Evolutionary conservation across 192 early-diverging fungal genomes (phyloP).

Genomic region (Linderina pennispora): DNA sequence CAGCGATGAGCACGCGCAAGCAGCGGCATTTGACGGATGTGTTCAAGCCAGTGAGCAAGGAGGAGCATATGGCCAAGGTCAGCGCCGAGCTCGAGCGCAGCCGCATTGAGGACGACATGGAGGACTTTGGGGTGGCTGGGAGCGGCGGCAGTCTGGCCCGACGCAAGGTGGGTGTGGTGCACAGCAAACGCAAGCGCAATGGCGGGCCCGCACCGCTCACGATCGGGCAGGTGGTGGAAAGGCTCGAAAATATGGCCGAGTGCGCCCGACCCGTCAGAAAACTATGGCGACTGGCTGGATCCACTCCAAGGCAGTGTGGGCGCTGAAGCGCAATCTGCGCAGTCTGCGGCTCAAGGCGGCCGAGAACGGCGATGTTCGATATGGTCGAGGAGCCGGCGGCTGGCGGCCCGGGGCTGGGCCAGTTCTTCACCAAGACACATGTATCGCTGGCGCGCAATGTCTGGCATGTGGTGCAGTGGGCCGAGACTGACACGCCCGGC

Average conservation of each 20-base stretch:
- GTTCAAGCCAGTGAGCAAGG: constrained; percentile 53
- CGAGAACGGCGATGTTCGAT: constrained; percentile 17
- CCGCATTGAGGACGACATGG: constrained; percentile 46
- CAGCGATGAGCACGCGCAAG: constrained; percentile 72
- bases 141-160: constrained; percentile 1
- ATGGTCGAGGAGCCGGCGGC: not conserved
- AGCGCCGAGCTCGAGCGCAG: constrained; percentile 3
- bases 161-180: constrained; percentile 15
- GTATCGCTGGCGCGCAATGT: constrained; percentile 53
- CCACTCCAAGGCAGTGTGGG: constrained; percentile 75
- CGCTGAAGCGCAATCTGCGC: constrained; percentile 51
- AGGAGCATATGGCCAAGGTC: constrained; percentile 17
- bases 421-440: constrained; percentile 68
- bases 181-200: constrained; percentile 6
- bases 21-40: constrained; percentile 82
- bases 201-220: constrained; percentile 10
- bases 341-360: constrained; percentile 37
- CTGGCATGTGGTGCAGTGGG: constrained; percentile 88
- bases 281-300: constrained; percentile 70
- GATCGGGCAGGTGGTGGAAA: constrained; percentile 39
- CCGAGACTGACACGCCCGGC: constrained; percentile 75
- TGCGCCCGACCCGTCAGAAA: constrained; percentile 60
- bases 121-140: constrained; percentile 49
- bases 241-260: constrained; percentile 25
- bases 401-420: constrained; percentile 7